Conservation (phyloP, 2,329 filamentous ascomycete species). For the Tolypocladium guangdongense region DNA sequence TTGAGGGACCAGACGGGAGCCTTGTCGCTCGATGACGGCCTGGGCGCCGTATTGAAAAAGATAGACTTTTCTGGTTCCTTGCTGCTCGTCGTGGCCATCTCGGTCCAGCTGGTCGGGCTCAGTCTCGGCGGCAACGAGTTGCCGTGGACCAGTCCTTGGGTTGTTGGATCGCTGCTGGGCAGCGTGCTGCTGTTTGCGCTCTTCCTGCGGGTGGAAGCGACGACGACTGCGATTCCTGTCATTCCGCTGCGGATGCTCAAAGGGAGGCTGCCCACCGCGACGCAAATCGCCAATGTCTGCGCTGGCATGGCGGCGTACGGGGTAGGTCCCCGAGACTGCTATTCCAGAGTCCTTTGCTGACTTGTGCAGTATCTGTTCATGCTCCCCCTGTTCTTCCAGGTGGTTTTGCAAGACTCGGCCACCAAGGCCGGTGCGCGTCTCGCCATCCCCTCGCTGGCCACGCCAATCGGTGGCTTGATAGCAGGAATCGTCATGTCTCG, state of each 20-base stretch:
- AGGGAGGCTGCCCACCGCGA: slow-evolving; percentile 42
- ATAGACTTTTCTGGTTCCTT: slow-evolving; percentile 49
- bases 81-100: slow-evolving; percentile 46
- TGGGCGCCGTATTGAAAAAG: slow-evolving; percentile 34
- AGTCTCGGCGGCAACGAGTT: slow-evolving; percentile 46
- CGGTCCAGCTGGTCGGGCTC: slow-evolving; percentile 42
- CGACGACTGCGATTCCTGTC: slow-evolving; percentile 38
- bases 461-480: slow-evolving; percentile 43
- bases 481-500: slow-evolving; percentile 49
- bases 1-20: slow-evolving; percentile 32
- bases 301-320: slow-evolving; percentile 52
- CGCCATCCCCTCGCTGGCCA: slow-evolving; percentile 50
- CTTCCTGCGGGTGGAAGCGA: slow-evolving; percentile 38
- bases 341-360: slow-evolving; percentile 3
- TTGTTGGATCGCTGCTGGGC: slow-evolving; percentile 31
- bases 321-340: slow-evolving; percentile 27
- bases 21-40: slow-evolving; percentile 16
- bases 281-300: slow-evolving; percentile 48
- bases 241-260: slow-evolving; percentile 45
- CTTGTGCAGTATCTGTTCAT: slow-evolving; percentile 50
- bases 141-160: slow-evolving; percentile 37
- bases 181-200: slow-evolving; percentile 30
- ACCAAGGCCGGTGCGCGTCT: slow-evolving; percentile 54
- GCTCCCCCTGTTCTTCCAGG: slow-evolving; percentile 60
- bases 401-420: slow-evolving; percentile 51